Percentiles rank a stretch among this genome's conserved stretches.
These are phyloP conservation scores for Sugiyamaella xylanicola DNA, from an alignment of 1,139 yeast genomes.

Conservation along the genomic window DNA sequence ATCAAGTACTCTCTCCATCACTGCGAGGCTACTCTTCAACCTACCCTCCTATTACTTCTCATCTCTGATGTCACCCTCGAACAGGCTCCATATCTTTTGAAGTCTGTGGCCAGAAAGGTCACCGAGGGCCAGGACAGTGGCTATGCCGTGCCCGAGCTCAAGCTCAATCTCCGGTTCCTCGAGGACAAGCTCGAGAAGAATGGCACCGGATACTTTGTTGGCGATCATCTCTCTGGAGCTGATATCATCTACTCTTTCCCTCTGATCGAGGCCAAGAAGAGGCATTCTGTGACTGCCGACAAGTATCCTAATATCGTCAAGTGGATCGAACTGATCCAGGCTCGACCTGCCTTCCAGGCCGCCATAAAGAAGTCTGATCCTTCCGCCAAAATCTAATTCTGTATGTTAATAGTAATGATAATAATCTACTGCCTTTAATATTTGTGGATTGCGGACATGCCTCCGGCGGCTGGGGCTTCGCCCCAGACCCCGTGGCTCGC, in stretches of 20 bases:
- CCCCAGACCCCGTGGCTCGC: neutral
- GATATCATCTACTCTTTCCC: slow-evolving; percentile 50
- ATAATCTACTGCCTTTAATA: neutral
- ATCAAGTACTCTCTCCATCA: slow-evolving; percentile 58
- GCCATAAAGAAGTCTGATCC: slow-evolving; percentile 21
- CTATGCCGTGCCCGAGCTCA: slow-evolving; percentile 30
- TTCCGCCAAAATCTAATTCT: neutral
- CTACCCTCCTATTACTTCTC: slow-evolving; percentile 49
- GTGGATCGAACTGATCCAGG: slow-evolving; percentile 28
- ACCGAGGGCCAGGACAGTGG: slow-evolving; percentile 20
- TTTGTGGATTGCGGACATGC: neutral
- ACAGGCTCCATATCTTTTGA: slow-evolving; percentile 52
- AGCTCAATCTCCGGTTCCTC: slow-evolving; percentile 38
- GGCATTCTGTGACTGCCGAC: slow-evolving; percentile 20
- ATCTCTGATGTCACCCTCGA: slow-evolving; percentile 40
- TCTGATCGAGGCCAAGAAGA: slow-evolving; percentile 46
- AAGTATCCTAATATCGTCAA: slow-evolving; percentile 32
- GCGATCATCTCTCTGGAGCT: slow-evolving; percentile 58
- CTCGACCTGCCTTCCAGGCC: slow-evolving; percentile 26
- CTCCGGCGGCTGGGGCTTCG: slow-evolving; percentile 1
- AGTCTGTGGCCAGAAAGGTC: slow-evolving; percentile 44
- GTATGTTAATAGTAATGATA: neutral
- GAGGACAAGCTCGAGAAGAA: slow-evolving; percentile 46
- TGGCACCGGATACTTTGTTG: slow-evolving; percentile 58
- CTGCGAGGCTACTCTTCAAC: slow-evolving; percentile 60